These are phyloP conservation scores for Pestalotiopsis sp. DNA, from an alignment of 2,329 filamentous ascomycete species.

Conservation along the genomic window DNA sequence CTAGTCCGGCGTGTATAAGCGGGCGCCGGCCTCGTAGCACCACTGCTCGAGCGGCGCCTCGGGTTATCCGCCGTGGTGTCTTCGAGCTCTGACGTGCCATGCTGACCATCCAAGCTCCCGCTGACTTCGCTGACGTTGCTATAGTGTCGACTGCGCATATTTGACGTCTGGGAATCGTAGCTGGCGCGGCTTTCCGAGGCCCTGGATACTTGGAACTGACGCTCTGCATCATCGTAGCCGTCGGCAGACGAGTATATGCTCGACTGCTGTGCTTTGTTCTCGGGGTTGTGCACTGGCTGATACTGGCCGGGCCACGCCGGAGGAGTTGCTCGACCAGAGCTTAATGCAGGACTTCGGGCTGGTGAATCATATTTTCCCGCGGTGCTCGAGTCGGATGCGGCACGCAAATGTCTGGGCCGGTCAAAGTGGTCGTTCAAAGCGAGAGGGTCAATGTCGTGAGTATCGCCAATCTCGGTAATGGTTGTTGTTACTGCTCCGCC, in stretches of 20 bases:
- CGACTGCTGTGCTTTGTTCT: slow-evolving; percentile 26
- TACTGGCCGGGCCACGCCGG: slow-evolving; percentile 21
- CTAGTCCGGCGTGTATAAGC: slow-evolving; percentile 20
- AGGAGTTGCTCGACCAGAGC: slow-evolving; percentile 23
- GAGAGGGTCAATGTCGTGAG: slow-evolving; percentile 42
- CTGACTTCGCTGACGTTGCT: slow-evolving; percentile 48
- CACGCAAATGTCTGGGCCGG: slow-evolving; percentile 19
- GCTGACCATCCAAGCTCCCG: slow-evolving; percentile 29
- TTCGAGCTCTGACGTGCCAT: slow-evolving; percentile 40
- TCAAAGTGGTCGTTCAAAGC: slow-evolving; percentile 13
- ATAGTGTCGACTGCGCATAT: slow-evolving; percentile 39
- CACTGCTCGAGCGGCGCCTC: slow-evolving; percentile 34
- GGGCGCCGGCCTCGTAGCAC: slow-evolving; percentile 17
- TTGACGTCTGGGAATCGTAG: slow-evolving; percentile 40
- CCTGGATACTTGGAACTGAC: slow-evolving; percentile 20
- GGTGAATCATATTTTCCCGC: slow-evolving; percentile 16
- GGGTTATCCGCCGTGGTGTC: slow-evolving; percentile 33
- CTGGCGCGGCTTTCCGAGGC: slow-evolving; percentile 22
- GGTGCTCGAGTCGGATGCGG: slow-evolving; percentile 21
- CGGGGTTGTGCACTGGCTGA: slow-evolving; percentile 16
- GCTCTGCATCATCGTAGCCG: slow-evolving; percentile 23
- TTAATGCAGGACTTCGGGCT: slow-evolving; percentile 19
- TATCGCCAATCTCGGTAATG: slow-evolving; percentile 42
- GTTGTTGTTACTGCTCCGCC: slow-evolving; percentile 36
- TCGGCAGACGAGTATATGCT: slow-evolving; percentile 28